Evolutionary conservation across 2,329 filamentous ascomycete genomes (phyloP).

Genomic region (Penicillium sp.): DNA sequence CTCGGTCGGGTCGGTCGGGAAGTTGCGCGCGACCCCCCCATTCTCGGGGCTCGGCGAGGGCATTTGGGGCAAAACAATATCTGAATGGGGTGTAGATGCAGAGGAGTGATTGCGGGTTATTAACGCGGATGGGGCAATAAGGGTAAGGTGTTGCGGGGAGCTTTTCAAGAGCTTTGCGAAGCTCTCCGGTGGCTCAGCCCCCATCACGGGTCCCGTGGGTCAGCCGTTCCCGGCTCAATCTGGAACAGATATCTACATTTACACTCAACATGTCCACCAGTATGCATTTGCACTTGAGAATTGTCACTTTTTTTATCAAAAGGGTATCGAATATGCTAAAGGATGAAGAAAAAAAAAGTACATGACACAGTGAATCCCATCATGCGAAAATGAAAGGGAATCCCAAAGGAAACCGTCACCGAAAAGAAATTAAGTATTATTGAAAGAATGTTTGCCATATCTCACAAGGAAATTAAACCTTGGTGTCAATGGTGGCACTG

Average conservation of each 20-base stretch:
- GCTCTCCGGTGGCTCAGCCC: conserved; percentile 2
- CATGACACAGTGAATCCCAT: background rate
- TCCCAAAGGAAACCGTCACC: background rate
- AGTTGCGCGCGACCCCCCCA: conserved; percentile 29
- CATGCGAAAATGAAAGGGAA: background rate
- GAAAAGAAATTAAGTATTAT: conserved; percentile 11
- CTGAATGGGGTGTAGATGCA: background rate
- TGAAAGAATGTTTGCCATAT: conserved; percentile 1
- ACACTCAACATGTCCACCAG: background rate
- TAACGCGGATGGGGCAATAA: background rate
- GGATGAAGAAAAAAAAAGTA: background rate
- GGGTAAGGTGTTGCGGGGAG: conserved; percentile 5
- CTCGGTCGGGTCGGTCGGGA: conserved; percentile 59
- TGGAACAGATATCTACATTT: background rate
- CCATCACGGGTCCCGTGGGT: conserved; percentile 8
- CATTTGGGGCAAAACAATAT: conserved; percentile 15
- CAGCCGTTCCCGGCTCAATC: background rate
- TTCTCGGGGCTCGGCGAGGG: conserved; percentile 22
- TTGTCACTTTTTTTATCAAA: background rate
- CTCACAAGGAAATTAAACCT: conserved; percentile 20
- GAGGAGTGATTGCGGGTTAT: background rate
- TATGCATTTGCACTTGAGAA: background rate
- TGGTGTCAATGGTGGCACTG: conserved; percentile 22
- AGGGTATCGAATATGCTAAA: conserved; percentile 14
- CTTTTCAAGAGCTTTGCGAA: conserved; percentile 6